Conservation (phyloP, 2,329 filamentous ascomycete genomes). For the Curvularia spicifera region DNA sequence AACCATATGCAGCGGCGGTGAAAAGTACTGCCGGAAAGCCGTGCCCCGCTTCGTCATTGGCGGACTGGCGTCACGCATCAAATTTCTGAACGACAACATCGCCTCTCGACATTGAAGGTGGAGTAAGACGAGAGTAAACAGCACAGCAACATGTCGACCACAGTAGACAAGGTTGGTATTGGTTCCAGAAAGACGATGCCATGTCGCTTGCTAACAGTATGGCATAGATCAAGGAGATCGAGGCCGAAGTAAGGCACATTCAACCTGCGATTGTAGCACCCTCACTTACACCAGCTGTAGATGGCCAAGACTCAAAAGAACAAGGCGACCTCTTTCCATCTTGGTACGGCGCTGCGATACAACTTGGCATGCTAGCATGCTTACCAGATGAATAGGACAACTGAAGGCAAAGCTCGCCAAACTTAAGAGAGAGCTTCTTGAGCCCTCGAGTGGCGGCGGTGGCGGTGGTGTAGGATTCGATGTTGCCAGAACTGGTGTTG, state of each 20-base stretch:
- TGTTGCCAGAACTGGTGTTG: conserved; percentile 95
- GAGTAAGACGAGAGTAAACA: conserved; percentile 10
- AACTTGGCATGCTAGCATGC: conserved; percentile 22
- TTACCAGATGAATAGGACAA: conserved; percentile 63
- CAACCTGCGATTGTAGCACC: conserved; percentile 19
- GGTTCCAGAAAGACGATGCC: conserved; percentile 31
- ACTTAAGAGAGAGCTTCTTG: conserved; percentile 93
- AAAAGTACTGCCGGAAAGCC: conserved; percentile 24
- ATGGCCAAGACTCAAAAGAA: conserved; percentile 98
- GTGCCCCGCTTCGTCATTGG: conserved; percentile 39
- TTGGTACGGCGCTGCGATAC: conserved; percentile 61
- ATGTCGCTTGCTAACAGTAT: conserved; percentile 36
- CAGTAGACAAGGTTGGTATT: conserved; percentile 84
- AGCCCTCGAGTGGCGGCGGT: conserved; percentile 79
- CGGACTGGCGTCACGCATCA: conserved; percentile 26
- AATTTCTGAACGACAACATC: conserved; percentile 36
- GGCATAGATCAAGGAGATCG: conserved; percentile 89
- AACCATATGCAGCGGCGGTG: conserved; percentile 15
- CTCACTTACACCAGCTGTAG: conserved; percentile 54
- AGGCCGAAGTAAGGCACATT: conserved; percentile 76
- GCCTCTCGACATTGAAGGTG: conserved; percentile 8
- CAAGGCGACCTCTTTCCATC: conserved; percentile 90
- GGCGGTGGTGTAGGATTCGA: conserved; percentile 91
- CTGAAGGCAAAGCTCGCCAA: conserved; percentile 98
- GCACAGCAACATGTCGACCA: conserved; percentile 81